A percentile compares a stretch with the other conserved stretches of the same genome.
Conservation (phyloP, 169 alveolate species). For the Plasmodium gonderi region DNA sequence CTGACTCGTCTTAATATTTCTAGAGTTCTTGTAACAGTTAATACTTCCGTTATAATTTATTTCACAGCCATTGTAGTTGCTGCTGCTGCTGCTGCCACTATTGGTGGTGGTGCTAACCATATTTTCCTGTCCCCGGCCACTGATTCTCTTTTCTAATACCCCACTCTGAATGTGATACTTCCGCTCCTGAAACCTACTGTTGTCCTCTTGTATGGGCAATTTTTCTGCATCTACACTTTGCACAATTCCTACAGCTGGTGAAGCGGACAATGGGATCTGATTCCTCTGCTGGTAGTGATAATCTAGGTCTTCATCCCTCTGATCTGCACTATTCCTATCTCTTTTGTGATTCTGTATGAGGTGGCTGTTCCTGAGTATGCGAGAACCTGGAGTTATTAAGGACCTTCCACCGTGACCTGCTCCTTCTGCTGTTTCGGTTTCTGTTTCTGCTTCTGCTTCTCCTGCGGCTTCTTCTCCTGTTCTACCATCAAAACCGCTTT, state of each 20-base stretch:
- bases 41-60: not conserved
- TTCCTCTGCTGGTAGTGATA: not conserved
- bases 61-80: not conserved
- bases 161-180: not conserved
- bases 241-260: no score
- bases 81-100: slow-evolving; percentile 5
- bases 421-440: not conserved
- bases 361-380: no score
- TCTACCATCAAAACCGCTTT: not conserved
- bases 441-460: not conserved
- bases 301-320: not conserved
- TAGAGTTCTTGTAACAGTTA: no score
- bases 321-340: not conserved
- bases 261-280: no score
- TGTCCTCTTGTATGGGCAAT: not conserved
- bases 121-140: not conserved
- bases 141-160: not conserved
- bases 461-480: not conserved
- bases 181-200: not conserved
- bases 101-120: not conserved
- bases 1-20: not conserved
- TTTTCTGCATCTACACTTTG: not conserved
- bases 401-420: not conserved
- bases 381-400: not conserved
- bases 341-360: not conserved